Conservation (phyloP, 2,329 filamentous ascomycete species). For the Cladosporium velox region DNA sequence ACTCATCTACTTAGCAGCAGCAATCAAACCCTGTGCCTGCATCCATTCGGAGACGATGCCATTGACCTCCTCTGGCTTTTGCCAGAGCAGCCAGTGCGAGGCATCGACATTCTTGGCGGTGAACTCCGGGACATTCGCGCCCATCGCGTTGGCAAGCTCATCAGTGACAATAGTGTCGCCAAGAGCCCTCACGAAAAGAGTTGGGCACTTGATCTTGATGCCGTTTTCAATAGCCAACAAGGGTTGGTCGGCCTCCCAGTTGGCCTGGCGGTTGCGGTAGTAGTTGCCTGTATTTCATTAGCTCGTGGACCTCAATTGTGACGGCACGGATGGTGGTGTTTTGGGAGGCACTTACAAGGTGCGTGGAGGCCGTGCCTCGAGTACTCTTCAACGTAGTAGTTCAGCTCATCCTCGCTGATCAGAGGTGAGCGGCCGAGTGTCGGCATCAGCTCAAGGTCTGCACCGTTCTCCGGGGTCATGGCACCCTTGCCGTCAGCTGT, state of each 20-base stretch:
- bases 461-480: constrained; percentile 63
- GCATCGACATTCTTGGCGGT: constrained; percentile 67
- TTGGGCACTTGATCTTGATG: constrained; percentile 46
- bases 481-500: constrained; percentile 58
- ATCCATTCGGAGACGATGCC: constrained; percentile 68
- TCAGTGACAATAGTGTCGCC: constrained; percentile 73
- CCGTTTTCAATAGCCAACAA: constrained; percentile 32
- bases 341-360: constrained; percentile 14
- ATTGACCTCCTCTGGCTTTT: constrained; percentile 73
- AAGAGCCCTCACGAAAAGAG: constrained; percentile 73
- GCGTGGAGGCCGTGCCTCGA: constrained; percentile 8
- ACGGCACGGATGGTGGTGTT: background rate
- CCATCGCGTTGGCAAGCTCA: constrained; percentile 71
- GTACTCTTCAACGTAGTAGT: constrained; percentile 11
- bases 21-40: constrained; percentile 46
- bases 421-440: constrained; percentile 1
- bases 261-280: constrained; percentile 75
- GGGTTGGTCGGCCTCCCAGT: constrained; percentile 71
- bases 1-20: background rate
- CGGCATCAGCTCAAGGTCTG: constrained; percentile 56
- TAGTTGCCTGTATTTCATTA: constrained; percentile 68
- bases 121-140: constrained; percentile 63
- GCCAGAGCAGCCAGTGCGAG: constrained; percentile 80
- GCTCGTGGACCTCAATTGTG: constrained; percentile 49
- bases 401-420: constrained; percentile 2